phyloP scores from a whole-genome alignment of 371 early-diverging fungal species.

The Quaeritorhiza haematococci region DNA sequence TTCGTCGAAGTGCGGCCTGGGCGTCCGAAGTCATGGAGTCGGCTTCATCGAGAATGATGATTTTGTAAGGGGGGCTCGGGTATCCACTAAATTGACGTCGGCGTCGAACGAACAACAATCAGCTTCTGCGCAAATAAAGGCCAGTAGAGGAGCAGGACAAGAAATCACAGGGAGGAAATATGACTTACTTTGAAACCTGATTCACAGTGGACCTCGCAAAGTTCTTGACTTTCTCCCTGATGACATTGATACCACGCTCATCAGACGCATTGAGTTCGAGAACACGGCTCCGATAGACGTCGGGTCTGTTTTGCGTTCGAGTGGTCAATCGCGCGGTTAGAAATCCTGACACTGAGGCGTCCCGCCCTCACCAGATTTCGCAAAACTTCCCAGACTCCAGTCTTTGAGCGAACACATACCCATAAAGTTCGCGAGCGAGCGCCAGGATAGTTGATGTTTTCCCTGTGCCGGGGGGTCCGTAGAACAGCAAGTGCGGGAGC shows the following conservation, averaged over 20 bases:
- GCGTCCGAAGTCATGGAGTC: constrained; percentile 99
- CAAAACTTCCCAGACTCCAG: constrained; percentile 1
- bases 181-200: constrained; percentile 36
- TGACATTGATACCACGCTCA: constrained; percentile 95
- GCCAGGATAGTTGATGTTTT: constrained; percentile 98
- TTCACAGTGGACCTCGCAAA: constrained; percentile 82
- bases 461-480: constrained; percentile 99
- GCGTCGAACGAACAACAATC: constrained; percentile 1
- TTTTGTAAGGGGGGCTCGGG: constrained; percentile 84
- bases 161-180: background rate
- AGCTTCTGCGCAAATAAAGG: background rate
- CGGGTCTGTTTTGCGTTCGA: constrained; percentile 50
- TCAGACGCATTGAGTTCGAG: constrained; percentile 99
- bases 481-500: constrained; percentile 97
- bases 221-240: constrained; percentile 94
- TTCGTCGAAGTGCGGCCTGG: constrained; percentile 95
- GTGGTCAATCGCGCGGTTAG: background rate
- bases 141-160: background rate
- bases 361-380: background rate
- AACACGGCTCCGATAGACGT: constrained; percentile 68
- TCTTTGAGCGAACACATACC: constrained; percentile 53
- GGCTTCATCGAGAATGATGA: constrained; percentile 98
- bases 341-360: background rate
- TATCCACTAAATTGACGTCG: constrained; percentile 12
- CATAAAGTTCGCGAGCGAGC: constrained; percentile 84